A percentile compares a stretch with the other conserved stretches of the same genome.
Evolutionary conservation across 2,329 filamentous ascomycete genomes (phyloP).

Genomic region (Botrytis cinerea): DNA sequence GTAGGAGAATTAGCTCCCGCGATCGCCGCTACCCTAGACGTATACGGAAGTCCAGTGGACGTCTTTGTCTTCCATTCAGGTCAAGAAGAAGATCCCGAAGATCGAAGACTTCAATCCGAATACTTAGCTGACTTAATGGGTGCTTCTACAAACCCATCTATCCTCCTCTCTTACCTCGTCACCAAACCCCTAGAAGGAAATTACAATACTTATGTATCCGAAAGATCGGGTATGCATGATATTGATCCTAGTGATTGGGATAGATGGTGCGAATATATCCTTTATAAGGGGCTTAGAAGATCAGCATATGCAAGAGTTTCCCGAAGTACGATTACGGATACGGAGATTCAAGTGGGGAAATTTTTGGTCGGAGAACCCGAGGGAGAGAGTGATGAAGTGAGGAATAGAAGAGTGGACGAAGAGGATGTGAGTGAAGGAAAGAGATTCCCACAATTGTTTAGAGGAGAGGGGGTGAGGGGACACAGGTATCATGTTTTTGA

Average conservation of each 20-base stretch:
- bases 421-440: slow-evolving; percentile 72
- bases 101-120: slow-evolving; percentile 80
- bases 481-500: slow-evolving; percentile 96
- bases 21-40: slow-evolving; percentile 93
- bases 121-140: slow-evolving; percentile 91
- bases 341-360: slow-evolving; percentile 94
- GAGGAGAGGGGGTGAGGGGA: slow-evolving; percentile 80
- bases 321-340: slow-evolving; percentile 91
- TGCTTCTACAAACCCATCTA: slow-evolving; percentile 72
- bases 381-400: slow-evolving; percentile 60
- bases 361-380: slow-evolving; percentile 78
- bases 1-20: slow-evolving; percentile 94
- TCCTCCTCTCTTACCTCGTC: slow-evolving; percentile 89
- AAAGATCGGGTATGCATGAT: slow-evolving; percentile 87
- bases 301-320: slow-evolving; percentile 89
- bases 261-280: slow-evolving; percentile 97
- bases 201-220: slow-evolving; percentile 92
- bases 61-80: slow-evolving; percentile 99
- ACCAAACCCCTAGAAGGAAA: slow-evolving; percentile 89
- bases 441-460: slow-evolving; percentile 83
- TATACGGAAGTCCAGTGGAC: slow-evolving; percentile 86
- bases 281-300: slow-evolving; percentile 85
- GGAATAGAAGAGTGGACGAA: slow-evolving; percentile 63
- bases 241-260: slow-evolving; percentile 94
- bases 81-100: slow-evolving; percentile 94